Conservation (phyloP, 139 green algal species). For the Chlamydomonas sp. region DNA sequence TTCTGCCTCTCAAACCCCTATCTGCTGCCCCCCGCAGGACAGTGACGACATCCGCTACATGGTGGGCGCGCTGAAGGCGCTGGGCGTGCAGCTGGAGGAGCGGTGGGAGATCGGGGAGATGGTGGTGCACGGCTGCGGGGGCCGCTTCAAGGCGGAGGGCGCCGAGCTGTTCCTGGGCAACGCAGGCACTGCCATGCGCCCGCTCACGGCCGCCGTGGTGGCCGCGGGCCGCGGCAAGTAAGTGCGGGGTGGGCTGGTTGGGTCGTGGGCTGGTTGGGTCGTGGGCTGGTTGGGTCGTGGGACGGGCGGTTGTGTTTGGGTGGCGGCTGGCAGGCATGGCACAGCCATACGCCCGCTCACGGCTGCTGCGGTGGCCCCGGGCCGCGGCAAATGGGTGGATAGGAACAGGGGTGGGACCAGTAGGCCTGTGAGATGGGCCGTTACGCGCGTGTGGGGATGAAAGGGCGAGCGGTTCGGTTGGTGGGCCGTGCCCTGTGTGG, state of each 20-base stretch:
- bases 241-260: not conserved
- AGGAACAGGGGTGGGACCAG: not conserved
- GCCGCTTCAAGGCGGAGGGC: constrained; percentile 77
- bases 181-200: constrained; percentile 98
- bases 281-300: not conserved
- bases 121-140: constrained; percentile 85
- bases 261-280: not conserved
- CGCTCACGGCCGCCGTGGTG: constrained; percentile 96
- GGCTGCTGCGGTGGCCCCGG: constrained; percentile 94
- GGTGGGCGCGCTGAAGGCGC: constrained; percentile 86
- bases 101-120: constrained; percentile 77
- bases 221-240: constrained; percentile 86
- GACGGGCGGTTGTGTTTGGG: too few species aligned
- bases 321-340: constrained; percentile 46
- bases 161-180: constrained; percentile 97
- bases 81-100: constrained; percentile 90
- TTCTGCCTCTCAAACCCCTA: not conserved
- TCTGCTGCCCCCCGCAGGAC: constrained; percentile 63
- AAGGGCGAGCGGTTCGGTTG: too few species aligned
- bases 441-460: too few species aligned
- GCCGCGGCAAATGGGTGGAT: constrained; percentile 69
- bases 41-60: constrained; percentile 98
- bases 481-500: too few species aligned
- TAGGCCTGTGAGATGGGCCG: too few species aligned
- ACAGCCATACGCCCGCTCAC: constrained; percentile 98